phyloP scores from a whole-genome alignment of 176 grass and related monocot genomes.

The Rhynchospora pubera region DNA sequence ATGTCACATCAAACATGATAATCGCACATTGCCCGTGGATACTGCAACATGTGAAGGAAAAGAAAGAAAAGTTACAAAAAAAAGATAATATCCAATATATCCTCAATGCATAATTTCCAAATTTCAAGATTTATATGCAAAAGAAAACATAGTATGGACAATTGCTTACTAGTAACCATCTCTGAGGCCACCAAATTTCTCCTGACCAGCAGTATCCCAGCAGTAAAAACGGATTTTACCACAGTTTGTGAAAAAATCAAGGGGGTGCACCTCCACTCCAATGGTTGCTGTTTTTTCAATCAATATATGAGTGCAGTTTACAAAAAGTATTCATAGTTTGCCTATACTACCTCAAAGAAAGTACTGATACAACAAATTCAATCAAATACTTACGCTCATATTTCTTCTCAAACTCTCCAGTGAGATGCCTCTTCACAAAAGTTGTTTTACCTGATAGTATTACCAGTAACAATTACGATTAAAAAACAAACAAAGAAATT shows the following conservation, averaged over 20 bases:
- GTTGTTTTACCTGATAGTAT: slow-evolving; percentile 60
- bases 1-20: slow-evolving; percentile 92
- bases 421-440: slow-evolving; percentile 96
- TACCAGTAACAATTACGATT: neutral
- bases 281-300: slow-evolving; percentile 54
- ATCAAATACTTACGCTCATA: slow-evolving; percentile 49
- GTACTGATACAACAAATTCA: neutral
- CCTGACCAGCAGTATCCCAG: slow-evolving; percentile 86
- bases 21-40: slow-evolving; percentile 84
- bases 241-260: slow-evolving; percentile 85
- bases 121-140: neutral
- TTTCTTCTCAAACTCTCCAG: slow-evolving; percentile 84
- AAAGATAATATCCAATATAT: neutral
- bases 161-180: slow-evolving; percentile 89
- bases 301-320: neutral
- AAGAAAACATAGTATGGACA: neutral
- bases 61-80: neutral
- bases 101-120: neutral
- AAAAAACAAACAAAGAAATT: too few relatives aligned
- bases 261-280: slow-evolving; percentile 80
- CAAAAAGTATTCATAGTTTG: neutral
- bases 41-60: slow-evolving; percentile 22
- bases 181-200: slow-evolving; percentile 77
- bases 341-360: neutral
- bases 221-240: slow-evolving; percentile 87